Conservation (phyloP, 495 filamentous ascomycete species). For the Xylaria sp. region DNA sequence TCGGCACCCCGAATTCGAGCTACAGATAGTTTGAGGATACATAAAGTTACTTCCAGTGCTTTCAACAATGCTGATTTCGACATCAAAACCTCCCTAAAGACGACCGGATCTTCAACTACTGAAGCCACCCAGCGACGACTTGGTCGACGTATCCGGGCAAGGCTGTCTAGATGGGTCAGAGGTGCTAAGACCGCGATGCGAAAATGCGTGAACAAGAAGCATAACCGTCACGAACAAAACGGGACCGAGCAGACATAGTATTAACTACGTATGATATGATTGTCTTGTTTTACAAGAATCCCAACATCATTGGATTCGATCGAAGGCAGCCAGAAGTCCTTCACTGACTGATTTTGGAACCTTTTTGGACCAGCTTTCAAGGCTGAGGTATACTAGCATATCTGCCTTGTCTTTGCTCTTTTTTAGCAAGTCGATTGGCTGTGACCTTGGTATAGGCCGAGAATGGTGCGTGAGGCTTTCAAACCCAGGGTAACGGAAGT, state of each 20-base stretch:
- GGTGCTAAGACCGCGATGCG: conserved; percentile 38
- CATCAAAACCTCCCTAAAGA: conserved; percentile 10
- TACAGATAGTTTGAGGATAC: conserved; percentile 1
- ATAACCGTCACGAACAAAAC: neutral
- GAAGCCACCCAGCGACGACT: conserved; percentile 16
- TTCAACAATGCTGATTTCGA: conserved; percentile 23
- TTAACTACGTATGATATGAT: conserved; percentile 21
- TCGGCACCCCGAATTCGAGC: neutral
- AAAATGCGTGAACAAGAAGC: conserved; percentile 33
- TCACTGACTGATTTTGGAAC: conserved; percentile 38
- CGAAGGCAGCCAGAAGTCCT: conserved; percentile 30
- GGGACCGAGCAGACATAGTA: conserved; percentile 11
- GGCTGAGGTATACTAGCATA: conserved; percentile 30
- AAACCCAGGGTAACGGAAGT: conserved; percentile 40
- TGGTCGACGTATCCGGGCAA: conserved; percentile 34
- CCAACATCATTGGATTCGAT: conserved; percentile 41
- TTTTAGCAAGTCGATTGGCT: conserved; percentile 38
- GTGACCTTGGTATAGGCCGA: conserved; percentile 42
- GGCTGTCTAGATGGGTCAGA: conserved; percentile 36
- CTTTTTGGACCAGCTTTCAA: conserved; percentile 38
- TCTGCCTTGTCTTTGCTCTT: conserved; percentile 33
- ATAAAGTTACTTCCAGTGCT: neutral
- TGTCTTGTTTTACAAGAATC: conserved; percentile 26
- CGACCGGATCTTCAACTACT: neutral
- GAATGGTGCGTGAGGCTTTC: conserved; percentile 31